Evolutionary conservation across 371 early-diverging fungal species (phyloP).

Genomic region (Apophysomyces variabilis): DNA sequence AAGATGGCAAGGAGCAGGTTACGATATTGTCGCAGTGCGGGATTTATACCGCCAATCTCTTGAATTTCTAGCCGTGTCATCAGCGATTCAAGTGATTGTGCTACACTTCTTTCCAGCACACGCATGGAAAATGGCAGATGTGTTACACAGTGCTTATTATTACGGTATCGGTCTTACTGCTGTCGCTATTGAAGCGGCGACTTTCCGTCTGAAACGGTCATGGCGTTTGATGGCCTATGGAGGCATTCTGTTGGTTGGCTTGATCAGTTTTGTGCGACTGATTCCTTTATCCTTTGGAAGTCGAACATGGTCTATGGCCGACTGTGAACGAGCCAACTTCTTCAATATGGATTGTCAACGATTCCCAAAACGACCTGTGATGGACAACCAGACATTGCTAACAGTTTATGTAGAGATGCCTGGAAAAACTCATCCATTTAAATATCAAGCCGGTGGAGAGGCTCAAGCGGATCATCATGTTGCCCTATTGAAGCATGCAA

Average conservation of each 20-base stretch:
- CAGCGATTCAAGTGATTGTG: slow-evolving; percentile 17
- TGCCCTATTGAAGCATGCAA: slow-evolving; percentile 20
- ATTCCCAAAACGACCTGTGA: slow-evolving; percentile 8
- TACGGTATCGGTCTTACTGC: slow-evolving; percentile 21
- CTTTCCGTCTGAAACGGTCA: slow-evolving; percentile 20
- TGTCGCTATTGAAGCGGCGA: slow-evolving; percentile 29
- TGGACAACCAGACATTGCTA: slow-evolving; percentile 3
- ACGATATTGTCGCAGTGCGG: slow-evolving; percentile 4
- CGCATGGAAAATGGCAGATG: slow-evolving; percentile 29
- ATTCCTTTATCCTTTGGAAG: slow-evolving; percentile 22
- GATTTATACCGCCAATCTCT: slow-evolving; percentile 34
- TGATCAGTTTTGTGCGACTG: slow-evolving; percentile 23
- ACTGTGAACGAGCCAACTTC: slow-evolving; percentile 7
- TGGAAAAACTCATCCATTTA: slow-evolving; percentile 24
- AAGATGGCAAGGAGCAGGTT: not conserved
- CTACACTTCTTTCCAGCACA: slow-evolving; percentile 19
- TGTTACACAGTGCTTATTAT: slow-evolving; percentile 30
- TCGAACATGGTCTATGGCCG: slow-evolving; percentile 8
- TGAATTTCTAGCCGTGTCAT: slow-evolving; percentile 24
- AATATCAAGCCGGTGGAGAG: slow-evolving; percentile 36
- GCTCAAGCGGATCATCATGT: slow-evolving; percentile 26
- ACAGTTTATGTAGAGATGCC: slow-evolving; percentile 28
- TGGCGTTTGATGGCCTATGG: slow-evolving; percentile 26
- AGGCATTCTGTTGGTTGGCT: slow-evolving; percentile 13
- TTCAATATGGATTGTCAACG: slow-evolving; percentile 19